Base-by-base conservation (phyloP, 1,284 basidiomycete genomes). In the Trichosporon coremiiforme region DNA sequence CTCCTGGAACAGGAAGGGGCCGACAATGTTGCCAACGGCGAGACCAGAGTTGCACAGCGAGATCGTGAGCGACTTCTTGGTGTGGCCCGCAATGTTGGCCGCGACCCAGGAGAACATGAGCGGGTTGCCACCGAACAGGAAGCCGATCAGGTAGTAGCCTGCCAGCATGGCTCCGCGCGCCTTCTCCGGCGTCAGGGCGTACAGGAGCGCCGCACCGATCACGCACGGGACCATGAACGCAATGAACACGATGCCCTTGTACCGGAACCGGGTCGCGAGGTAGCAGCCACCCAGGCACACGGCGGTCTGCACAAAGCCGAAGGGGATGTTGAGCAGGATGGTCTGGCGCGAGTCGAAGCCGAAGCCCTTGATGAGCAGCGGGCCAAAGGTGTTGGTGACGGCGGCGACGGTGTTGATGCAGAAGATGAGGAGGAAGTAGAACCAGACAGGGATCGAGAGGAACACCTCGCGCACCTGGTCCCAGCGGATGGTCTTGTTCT, bases 321-420 rank as follows among this genome's bases (percentile, higher is more conserved):
- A 79, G n/a, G 78, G 78, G 35, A 79, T 79, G 77, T 82, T 81
- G 75, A 81, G 76, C 6, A 82, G 76, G 9, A 78, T 75, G 20
- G 76, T 72, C 60, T 74, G 72, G 68, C 76, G 74, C 31, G 75
- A 47, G 65, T 77, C 70, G 71, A 80, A 80, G 20, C 80, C 66
- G 20, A 82, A 76, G 35, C 78, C 73, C 53, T 75, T 71, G 70
- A 84, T 79, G 66, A 84, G 77, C 31, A 82, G 69, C 72, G 80
- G 79, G n/a, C 81, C 79, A 68, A 80, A 79, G 4, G 73, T 75
- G 70, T 76, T 79, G 60, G 75, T 73, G 35, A 79, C 75, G 33
- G 73, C 64, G 15, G 78, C 78, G 31, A 75, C 76, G 13, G 71
- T 73, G 74, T 76, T 71, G 70, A 75, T 70, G 66, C 76, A 76